Conservation (phyloP, 495 filamentous ascomycete genomes). For the Aspergillus haitiensis region DNA sequence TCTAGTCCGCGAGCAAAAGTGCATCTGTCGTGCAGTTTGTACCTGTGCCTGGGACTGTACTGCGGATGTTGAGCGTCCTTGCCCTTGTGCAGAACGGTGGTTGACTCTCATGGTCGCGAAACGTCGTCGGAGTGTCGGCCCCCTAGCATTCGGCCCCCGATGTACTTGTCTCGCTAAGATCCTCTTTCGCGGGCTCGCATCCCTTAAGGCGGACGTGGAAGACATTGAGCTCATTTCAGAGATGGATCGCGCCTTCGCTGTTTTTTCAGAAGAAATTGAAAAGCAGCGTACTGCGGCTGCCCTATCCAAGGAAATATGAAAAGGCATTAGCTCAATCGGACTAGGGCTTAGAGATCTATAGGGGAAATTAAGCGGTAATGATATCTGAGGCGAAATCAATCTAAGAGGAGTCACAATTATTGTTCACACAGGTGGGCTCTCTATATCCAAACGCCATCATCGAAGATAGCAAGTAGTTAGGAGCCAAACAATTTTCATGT, state of each 20-base stretch:
- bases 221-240: constrained; percentile 25
- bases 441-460: too few species aligned
- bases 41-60: constrained; percentile 39
- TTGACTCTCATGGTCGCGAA: constrained; percentile 33
- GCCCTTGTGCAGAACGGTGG: constrained; percentile 40
- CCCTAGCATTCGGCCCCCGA: constrained; percentile 25
- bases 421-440: too few species aligned
- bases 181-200: constrained; percentile 32
- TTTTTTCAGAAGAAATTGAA: constrained; percentile 32
- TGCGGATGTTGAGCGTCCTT: constrained; percentile 26
- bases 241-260: constrained; percentile 23
- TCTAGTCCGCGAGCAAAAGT: constrained; percentile 34
- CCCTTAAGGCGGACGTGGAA: constrained; percentile 20
- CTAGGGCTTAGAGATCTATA: background rate
- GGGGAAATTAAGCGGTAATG: background rate
- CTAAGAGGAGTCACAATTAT: too few species aligned
- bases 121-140: constrained; percentile 19
- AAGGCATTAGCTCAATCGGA: background rate
- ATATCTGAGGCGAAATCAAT: too few species aligned
- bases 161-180: constrained; percentile 29
- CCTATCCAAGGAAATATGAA: background rate
- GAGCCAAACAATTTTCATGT: too few species aligned
- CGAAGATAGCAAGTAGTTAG: too few species aligned
- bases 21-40: constrained; percentile 37
- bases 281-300: constrained; percentile 26